Percentiles rank a stretch among this genome's conserved stretches.
phyloP scores from a whole-genome alignment of 1,139 yeast genomes.

The Diutina scorzettiae region DNA sequence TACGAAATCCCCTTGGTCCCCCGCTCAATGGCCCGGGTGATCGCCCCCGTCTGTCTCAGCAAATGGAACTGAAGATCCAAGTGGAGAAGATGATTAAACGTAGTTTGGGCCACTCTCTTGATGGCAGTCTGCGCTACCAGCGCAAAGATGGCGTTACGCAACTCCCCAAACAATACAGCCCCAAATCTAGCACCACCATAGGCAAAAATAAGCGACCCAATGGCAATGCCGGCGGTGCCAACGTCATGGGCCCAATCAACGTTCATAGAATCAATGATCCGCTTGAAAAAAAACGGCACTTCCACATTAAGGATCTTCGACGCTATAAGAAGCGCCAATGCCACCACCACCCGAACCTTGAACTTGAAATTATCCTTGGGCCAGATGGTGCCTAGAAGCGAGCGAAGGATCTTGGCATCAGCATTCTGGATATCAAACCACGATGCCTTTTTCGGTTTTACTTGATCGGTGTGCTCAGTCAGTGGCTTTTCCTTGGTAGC shows the following conservation, averaged over 20 bases:
- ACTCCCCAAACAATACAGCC: constrained; percentile 85
- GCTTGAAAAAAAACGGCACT: constrained; percentile 89
- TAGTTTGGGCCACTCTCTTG: constrained; percentile 77
- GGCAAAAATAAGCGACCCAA: constrained; percentile 69
- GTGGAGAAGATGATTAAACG: constrained; percentile 71
- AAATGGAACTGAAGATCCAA: constrained; percentile 87
- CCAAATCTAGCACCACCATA: constrained; percentile 95
- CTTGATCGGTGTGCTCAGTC: too few relatives aligned
- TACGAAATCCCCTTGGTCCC: constrained; percentile 97
- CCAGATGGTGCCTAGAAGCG: constrained; percentile 74
- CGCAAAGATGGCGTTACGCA: constrained; percentile 91
- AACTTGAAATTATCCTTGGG: constrained; percentile 67
- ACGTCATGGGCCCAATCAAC: constrained; percentile 66
- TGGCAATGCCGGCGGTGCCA: constrained; percentile 47
- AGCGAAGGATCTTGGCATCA: constrained; percentile 33
- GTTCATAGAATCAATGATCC: constrained; percentile 85
- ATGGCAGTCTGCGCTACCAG: constrained; percentile 93
- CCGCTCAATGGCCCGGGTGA: constrained; percentile 91
- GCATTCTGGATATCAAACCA: background rate
- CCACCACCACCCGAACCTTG: constrained; percentile 63
- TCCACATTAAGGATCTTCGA: constrained; percentile 85
- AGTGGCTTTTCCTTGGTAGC: background rate
- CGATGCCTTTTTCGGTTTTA: background rate
- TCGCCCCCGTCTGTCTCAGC: constrained; percentile 88
- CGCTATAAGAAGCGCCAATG: constrained; percentile 58